These are phyloP conservation scores for Desmodesmus armatus DNA, from an alignment of 139 green algal genomes.

Conservation along the genomic window DNA sequence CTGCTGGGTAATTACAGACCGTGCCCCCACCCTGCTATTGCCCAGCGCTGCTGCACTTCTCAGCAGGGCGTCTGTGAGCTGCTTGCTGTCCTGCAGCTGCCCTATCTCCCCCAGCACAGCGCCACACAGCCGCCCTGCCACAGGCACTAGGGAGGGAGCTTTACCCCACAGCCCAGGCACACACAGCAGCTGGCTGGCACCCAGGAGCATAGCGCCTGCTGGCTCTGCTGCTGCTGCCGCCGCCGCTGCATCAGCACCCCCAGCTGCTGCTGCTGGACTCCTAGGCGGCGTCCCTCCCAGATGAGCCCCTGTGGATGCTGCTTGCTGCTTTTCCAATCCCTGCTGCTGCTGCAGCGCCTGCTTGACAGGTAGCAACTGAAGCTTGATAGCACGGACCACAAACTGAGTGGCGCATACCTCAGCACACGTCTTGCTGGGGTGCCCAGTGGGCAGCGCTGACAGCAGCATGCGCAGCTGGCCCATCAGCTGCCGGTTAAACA, in stretches of 20 bases:
- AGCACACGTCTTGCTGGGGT: background rate
- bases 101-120: conserved; percentile 4
- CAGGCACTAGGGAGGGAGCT: conserved; percentile 5
- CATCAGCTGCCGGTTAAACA: conserved; percentile 31
- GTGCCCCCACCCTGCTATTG: too few species aligned
- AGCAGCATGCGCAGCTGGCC: conserved; percentile 7
- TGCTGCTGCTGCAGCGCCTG: background rate
- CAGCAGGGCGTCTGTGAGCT: background rate
- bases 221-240: conserved; percentile 8
- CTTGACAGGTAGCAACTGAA: conserved; percentile 29
- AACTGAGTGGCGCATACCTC: conserved; percentile 28
- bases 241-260: background rate
- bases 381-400: conserved; percentile 6
- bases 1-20: too few species aligned
- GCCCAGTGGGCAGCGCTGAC: background rate
- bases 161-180: conserved; percentile 12
- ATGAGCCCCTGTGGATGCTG: too few species aligned
- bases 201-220: background rate
- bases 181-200: conserved; percentile 22
- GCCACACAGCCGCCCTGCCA: conserved; percentile 4
- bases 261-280: conserved; percentile 11
- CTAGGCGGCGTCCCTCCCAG: background rate
- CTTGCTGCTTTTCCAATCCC: conserved; percentile 32
- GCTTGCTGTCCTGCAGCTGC: background rate
- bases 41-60: background rate